Evolutionary conservation across 352 stramenopile species (phyloP).

Genomic region (Globisporangium acanthophoron): DNA sequence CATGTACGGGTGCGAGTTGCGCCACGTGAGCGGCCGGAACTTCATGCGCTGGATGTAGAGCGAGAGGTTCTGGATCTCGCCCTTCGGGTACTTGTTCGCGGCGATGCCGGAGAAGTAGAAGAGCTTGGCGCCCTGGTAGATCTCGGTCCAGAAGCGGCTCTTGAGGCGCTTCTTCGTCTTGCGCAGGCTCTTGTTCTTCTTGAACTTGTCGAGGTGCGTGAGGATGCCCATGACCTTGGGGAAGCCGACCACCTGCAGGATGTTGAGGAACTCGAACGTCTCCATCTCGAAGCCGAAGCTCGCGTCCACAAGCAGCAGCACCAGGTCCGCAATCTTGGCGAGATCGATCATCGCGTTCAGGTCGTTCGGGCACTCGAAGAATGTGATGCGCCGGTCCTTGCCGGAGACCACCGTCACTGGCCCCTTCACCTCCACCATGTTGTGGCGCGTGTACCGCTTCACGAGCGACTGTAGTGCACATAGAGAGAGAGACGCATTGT

Average conservation of each 20-base stretch:
- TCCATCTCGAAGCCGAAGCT: conserved; percentile 99
- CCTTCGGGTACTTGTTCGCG: conserved; percentile 99
- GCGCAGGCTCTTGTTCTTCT: conserved; percentile 96
- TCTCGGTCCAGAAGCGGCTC: conserved; percentile 99
- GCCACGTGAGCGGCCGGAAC: conserved; percentile 97
- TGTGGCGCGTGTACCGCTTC: conserved; percentile 99
- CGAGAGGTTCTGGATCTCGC: conserved; percentile 97
- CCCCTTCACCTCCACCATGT: conserved; percentile 95
- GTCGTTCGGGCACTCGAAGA: conserved; percentile 98
- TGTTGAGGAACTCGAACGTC: conserved; percentile 99
- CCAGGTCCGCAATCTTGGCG: conserved; percentile 98
- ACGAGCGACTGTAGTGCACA: conserved; percentile 85
- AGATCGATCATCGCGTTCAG: conserved; percentile 93
- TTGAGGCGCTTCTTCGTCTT: conserved; percentile 99
- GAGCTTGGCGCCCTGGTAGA: conserved; percentile 92
- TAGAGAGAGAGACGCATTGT: neutral
- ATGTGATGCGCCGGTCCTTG: conserved; percentile 97
- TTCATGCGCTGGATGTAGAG: conserved; percentile 98
- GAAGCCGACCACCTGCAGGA: conserved; percentile 93
- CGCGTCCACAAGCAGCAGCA: conserved; percentile 98
- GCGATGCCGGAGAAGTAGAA: conserved; percentile 97
- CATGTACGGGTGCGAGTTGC: conserved; percentile 99
- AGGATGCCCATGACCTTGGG: conserved; percentile 98
- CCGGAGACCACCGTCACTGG: conserved; percentile 98
- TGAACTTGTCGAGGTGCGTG: conserved; percentile 98